Conservation (phyloP, 371 early-diverging fungal genomes). For the Mortierella sp. region DNA sequence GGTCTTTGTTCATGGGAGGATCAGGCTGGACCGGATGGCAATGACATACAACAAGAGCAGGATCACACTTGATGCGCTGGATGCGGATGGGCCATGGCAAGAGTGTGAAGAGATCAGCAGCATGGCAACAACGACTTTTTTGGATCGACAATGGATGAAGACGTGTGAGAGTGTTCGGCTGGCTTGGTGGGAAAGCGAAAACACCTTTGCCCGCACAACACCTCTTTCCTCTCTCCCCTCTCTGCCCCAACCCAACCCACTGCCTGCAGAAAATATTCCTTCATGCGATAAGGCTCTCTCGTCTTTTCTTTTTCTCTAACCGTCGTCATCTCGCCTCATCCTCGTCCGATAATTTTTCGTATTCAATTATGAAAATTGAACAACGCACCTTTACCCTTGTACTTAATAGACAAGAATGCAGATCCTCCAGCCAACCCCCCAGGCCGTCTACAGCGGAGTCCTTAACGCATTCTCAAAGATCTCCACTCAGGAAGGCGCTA, state of each 20-base stretch:
- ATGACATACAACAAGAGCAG: background rate
- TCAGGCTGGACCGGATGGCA: background rate
- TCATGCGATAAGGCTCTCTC: background rate
- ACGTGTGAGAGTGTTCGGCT: background rate
- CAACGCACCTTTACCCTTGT: background rate
- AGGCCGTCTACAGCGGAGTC: conserved; percentile 75
- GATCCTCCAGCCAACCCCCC: conserved; percentile 70
- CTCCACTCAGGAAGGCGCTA: conserved; percentile 78
- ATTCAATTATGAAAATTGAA: background rate
- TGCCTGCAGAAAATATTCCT: background rate
- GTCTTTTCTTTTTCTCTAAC: background rate
- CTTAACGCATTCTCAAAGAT: conserved; percentile 73
- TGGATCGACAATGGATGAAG: background rate
- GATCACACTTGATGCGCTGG: background rate
- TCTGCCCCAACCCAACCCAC: background rate
- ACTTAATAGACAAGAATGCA: conserved; percentile 88
- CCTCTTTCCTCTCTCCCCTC: background rate
- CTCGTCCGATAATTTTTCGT: conserved; percentile 1
- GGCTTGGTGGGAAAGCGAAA: background rate
- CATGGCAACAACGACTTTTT: background rate
- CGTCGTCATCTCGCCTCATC: background rate
- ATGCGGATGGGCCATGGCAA: background rate
- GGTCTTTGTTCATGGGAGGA: background rate
- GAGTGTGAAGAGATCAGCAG: background rate
- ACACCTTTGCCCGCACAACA: background rate